These are phyloP conservation scores for Hypomontagnella monticulosa DNA, from an alignment of 495 filamentous ascomycete genomes.

Conservation along the genomic window DNA sequence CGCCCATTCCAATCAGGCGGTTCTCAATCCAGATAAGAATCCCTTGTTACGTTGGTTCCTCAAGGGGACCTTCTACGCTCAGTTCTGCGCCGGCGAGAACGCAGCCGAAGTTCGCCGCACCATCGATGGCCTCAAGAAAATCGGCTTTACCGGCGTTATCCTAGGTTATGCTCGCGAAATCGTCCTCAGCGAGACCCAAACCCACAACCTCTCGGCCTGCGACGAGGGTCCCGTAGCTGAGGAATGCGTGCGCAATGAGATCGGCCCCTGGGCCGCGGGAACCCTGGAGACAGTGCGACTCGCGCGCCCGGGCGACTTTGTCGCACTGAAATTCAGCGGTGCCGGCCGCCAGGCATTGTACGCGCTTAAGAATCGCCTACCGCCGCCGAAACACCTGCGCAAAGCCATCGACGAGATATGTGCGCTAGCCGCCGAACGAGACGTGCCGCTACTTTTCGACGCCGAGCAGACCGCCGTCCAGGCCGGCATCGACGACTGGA, in stretches of 20 bases:
- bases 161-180: conserved; percentile 81
- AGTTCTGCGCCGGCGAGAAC: conserved; percentile 84
- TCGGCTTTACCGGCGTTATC: conserved; percentile 81
- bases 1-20: conserved; percentile 70
- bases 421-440: conserved; percentile 72
- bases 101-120: conserved; percentile 67
- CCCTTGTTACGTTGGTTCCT: conserved; percentile 66
- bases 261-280: conserved; percentile 76
- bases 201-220: conserved; percentile 48
- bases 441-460: conserved; percentile 84
- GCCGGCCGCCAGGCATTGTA: conserved; percentile 80
- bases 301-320: conserved; percentile 79
- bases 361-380: conserved; percentile 64
- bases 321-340: conserved; percentile 94
- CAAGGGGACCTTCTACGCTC: conserved; percentile 81
- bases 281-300: conserved; percentile 80
- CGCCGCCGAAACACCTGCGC: conserved; percentile 70
- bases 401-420: conserved; percentile 80
- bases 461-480: conserved; percentile 88
- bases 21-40: conserved; percentile 68
- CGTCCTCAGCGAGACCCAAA: conserved; percentile 65
- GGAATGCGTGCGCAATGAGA: conserved; percentile 65
- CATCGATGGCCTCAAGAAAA: conserved; percentile 65
- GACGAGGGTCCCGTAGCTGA: conserved; percentile 48
- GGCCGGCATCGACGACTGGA: conserved; percentile 86